Evolutionary conservation across 2,329 filamentous ascomycete species (phyloP), one percentile per base, ranked within the genome.

Genomic region (Aspergillus fischeri): DNA sequence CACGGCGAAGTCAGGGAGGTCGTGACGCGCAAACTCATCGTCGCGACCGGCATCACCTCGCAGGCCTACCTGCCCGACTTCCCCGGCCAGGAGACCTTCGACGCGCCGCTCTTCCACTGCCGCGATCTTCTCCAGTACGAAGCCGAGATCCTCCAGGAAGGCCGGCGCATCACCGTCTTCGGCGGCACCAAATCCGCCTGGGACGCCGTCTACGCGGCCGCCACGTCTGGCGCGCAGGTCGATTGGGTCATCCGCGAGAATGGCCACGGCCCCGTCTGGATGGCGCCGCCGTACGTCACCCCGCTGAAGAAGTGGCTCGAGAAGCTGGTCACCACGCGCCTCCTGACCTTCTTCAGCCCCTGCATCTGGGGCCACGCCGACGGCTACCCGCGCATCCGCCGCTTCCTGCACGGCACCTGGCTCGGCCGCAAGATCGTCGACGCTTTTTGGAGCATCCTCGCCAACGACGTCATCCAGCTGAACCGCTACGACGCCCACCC

Each of bases 331-430:
- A 81, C 83, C 32, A 87, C 83, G 0, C 84, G 89, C 0, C 80
- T 89, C 61, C 73, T 92, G 53, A 88, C 85, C 1, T 91, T 87
- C 85, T 85, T 92, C 71, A 86, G 83, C 52, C 89, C 90, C 0
- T 92, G 88, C 67, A 81, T 88, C 14, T 92, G 87, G 86, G 87
- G 86, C 4, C 77, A 79, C 1, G 81, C 80, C 1, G 86, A 86
- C 65, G 87, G 86, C 1, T 88, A 81, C 35, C 7, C 52, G 9
- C 65, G 63, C 10, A 63, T 80, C 1, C 75, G 80, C 6, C 63
- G 65, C 3, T 77, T 83, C 53, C 64, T 86, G 21, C 83, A 86
- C 59, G 69, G 73, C 2, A 84, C 81, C 0, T 76, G 74, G 69
- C 54, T 83, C 0, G 83, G 83, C 2, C 75, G 81, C 11, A 77